Evolutionary conservation across 331 rosid species (phyloP).

Genomic region (Phaseolus coccineus): DNA sequence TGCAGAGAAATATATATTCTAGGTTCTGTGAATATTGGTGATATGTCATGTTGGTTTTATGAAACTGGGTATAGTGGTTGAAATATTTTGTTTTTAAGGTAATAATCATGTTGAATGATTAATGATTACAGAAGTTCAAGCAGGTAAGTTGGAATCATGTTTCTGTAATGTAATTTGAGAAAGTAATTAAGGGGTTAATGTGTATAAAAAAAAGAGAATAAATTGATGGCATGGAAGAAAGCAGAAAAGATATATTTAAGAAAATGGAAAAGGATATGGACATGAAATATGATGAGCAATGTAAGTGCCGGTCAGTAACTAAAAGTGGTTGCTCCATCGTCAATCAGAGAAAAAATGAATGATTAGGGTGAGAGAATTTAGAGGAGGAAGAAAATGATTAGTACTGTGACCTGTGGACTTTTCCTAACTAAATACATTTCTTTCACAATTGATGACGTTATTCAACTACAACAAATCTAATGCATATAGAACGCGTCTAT

Average conservation of each 20-base stretch:
- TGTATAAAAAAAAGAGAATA: too few species aligned
- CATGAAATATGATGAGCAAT: constrained; percentile 46
- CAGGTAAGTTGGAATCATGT: constrained; percentile 51
- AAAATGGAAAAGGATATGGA: constrained; percentile 44
- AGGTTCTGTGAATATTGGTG: constrained; percentile 47
- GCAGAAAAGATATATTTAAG: background rate
- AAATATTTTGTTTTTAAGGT: constrained; percentile 22
- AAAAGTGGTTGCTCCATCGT: constrained; percentile 63
- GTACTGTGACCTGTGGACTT: constrained; percentile 56
- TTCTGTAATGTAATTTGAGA: constrained; percentile 44
- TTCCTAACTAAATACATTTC: constrained; percentile 60
- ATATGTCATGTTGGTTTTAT: constrained; percentile 43
- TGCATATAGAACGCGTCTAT: constrained; percentile 26
- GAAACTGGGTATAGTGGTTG: constrained; percentile 45
- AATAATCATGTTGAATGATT: constrained; percentile 47
- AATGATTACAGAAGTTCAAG: constrained; percentile 47
- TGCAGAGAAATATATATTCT: constrained; percentile 23
- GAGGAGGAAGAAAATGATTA: constrained; percentile 63
- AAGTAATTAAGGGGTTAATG: constrained; percentile 26
- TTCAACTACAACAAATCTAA: constrained; percentile 40
- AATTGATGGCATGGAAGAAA: constrained; percentile 13
- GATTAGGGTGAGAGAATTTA: constrained; percentile 61
- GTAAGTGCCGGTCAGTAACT: constrained; percentile 66
- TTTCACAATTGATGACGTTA: constrained; percentile 49
- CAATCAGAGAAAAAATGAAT: constrained; percentile 56